Evolutionary conservation across 495 filamentous ascomycete species (phyloP).

Genomic region (Xanthoparmelia taractica): DNA sequence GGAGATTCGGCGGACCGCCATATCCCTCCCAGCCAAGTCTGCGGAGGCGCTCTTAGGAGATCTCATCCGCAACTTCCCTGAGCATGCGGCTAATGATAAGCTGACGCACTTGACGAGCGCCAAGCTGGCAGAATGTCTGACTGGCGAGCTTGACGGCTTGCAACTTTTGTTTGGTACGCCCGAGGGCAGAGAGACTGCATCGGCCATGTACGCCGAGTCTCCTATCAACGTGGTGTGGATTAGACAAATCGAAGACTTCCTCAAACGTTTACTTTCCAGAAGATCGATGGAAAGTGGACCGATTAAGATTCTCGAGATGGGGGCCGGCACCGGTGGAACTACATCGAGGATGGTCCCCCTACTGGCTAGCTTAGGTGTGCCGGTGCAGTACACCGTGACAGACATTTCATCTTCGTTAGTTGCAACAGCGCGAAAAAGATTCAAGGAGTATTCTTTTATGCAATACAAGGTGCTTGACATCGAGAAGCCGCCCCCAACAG

Average conservation of each 20-base stretch:
- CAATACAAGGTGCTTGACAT: slow-evolving; percentile 38
- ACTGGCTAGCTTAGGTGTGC: slow-evolving; percentile 32
- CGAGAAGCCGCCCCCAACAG: slow-evolving; percentile 33
- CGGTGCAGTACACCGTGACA: slow-evolving; percentile 45
- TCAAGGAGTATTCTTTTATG: slow-evolving; percentile 40
- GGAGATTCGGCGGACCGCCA: slow-evolving; percentile 35
- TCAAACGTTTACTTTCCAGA: neutral
- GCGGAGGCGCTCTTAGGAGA: slow-evolving; percentile 34
- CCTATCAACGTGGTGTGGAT: neutral
- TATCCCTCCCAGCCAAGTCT: slow-evolving; percentile 30
- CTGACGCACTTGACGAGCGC: neutral
- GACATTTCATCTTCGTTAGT: slow-evolving; percentile 42
- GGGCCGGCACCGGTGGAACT: slow-evolving; percentile 24
- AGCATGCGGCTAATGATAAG: slow-evolving; percentile 30
- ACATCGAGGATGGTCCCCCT: slow-evolving; percentile 34
- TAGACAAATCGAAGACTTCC: neutral
- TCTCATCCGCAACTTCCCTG: slow-evolving; percentile 34
- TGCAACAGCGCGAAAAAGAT: slow-evolving; percentile 33
- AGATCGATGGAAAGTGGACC: slow-evolving; percentile 23
- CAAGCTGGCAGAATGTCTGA: neutral
- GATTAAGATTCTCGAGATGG: slow-evolving; percentile 41
- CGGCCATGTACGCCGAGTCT: neutral
- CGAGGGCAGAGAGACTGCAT: neutral
- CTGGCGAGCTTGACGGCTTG: neutral
- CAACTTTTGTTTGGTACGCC: neutral